Evolutionary conservation across 257 asterid species (phyloP).

Genomic region (Scutellaria barbata): DNA sequence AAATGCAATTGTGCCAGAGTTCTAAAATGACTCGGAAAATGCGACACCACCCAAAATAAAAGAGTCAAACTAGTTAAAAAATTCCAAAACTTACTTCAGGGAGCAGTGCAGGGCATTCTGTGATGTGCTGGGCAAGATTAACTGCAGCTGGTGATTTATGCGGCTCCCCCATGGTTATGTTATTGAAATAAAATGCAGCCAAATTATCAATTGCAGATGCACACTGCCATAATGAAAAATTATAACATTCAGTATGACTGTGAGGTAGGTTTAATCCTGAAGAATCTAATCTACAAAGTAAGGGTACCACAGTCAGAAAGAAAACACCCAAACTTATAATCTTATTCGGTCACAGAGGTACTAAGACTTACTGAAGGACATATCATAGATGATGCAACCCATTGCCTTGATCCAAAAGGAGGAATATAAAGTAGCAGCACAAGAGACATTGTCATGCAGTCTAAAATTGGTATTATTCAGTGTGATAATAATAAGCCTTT

Average conservation of each 20-base stretch:
- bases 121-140: slow-evolving; percentile 80
- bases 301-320: slow-evolving; percentile 14
- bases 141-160: slow-evolving; percentile 75
- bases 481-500: neutral
- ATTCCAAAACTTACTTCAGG: slow-evolving; percentile 67
- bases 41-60: slow-evolving; percentile 18
- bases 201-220: slow-evolving; percentile 89
- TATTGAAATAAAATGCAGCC: slow-evolving; percentile 86
- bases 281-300: slow-evolving; percentile 8
- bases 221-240: slow-evolving; percentile 58
- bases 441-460: neutral
- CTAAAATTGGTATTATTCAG: slow-evolving; percentile 20
- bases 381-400: neutral
- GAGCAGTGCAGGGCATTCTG: slow-evolving; percentile 82
- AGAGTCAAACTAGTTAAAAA: slow-evolving; percentile 20
- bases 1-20: slow-evolving; percentile 8
- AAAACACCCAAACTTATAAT: slow-evolving; percentile 14
- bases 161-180: slow-evolving; percentile 78
- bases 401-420: slow-evolving; percentile 5
- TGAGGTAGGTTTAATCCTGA: slow-evolving; percentile 25
- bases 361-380: slow-evolving; percentile 1
- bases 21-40: slow-evolving; percentile 16
- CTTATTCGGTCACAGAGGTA: slow-evolving; percentile 4
- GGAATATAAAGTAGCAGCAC: neutral
- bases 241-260: slow-evolving; percentile 26